Base-by-base conservation (phyloP, 2,329 filamentous ascomycete species). In the Alternaria burnsii region DNA sequence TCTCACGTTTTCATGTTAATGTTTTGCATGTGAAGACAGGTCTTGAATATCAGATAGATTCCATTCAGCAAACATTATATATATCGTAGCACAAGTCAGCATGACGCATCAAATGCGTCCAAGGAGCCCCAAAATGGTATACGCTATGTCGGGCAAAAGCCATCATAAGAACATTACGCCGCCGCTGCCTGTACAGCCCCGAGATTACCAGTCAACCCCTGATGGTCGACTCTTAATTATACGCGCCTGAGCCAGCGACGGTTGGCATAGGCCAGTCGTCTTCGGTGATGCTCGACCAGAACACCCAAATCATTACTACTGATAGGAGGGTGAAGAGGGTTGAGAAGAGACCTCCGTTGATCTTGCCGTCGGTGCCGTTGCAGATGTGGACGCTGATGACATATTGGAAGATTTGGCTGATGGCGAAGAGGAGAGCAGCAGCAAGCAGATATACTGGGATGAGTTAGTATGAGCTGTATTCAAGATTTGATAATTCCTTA, bases 241-340 rank as follows among this genome's bases (percentile, higher is more conserved):
- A 82, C 30, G 77, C 73, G 64, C 76, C 80, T 8, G 76, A 74
- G 3, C 76, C 76, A 32, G 74, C 71, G 8, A 78, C 74, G 8
- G 76, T 74, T 18, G 85, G 83, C 78, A 86, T 84, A 3, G 94
- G 93, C 95, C 95, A 99, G 82, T 97, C 94, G 74, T 99, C 95
- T 81, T 99, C 95, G 16, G 95, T 99, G 72, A 99, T 99, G 82
- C 93, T 97, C 47, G 93, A 97, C 95, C 95, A 99, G 84, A 99
- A 99, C 58, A 92, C 80, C 94, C 95, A 99, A 66, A 97, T 82
- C 80, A 88, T 88, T 18, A 92, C 85, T 5, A 99, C 93, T 0
- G 94, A 86, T 12, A 94, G 82, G 1, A 97, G 84, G 0, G 94
- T 98, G 82, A 99, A 98, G 7, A 98, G 82, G 0, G 94, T 97